Conservation (phyloP, 2,329 filamentous ascomycete species). For the Fusarium ramigenum region DNA sequence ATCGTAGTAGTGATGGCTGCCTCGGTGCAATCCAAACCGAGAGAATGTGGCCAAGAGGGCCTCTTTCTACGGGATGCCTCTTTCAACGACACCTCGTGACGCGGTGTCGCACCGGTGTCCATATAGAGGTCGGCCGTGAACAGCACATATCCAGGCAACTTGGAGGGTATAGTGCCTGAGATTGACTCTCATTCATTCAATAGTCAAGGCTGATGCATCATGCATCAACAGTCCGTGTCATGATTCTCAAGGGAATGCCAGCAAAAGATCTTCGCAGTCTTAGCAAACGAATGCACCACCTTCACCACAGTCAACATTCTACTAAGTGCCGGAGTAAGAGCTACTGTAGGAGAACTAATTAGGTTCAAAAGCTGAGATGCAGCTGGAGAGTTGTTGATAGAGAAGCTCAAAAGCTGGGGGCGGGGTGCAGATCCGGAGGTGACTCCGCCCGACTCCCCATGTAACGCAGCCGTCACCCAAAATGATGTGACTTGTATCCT, state of each 20-base stretch:
- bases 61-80: conserved; percentile 14
- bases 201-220: not conserved
- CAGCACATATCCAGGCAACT: not conserved
- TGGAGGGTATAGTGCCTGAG: not conserved
- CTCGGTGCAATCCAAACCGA: conserved; percentile 7
- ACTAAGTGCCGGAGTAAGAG: not conserved
- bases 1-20: not conserved
- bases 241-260: conserved; percentile 1
- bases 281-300: not conserved
- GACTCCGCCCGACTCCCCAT: conserved; percentile 4
- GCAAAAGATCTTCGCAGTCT: not conserved
- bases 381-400: not conserved
- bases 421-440: not conserved
- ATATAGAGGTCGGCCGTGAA: not conserved
- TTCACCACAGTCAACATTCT: not conserved
- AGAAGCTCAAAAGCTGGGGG: not conserved
- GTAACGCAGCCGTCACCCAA: not conserved
- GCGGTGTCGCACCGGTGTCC: not conserved
- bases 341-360: not conserved
- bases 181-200: not conserved
- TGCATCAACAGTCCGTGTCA: not conserved
- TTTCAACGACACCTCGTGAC: conserved; percentile 11
- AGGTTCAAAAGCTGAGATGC: not conserved
- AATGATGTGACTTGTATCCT: not conserved
- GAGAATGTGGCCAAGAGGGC: not conserved